Percentiles rank a stretch among this genome's conserved stretches.
Conservation (phyloP, 345 rosid species). For the Atalantia buxifolia region DNA sequence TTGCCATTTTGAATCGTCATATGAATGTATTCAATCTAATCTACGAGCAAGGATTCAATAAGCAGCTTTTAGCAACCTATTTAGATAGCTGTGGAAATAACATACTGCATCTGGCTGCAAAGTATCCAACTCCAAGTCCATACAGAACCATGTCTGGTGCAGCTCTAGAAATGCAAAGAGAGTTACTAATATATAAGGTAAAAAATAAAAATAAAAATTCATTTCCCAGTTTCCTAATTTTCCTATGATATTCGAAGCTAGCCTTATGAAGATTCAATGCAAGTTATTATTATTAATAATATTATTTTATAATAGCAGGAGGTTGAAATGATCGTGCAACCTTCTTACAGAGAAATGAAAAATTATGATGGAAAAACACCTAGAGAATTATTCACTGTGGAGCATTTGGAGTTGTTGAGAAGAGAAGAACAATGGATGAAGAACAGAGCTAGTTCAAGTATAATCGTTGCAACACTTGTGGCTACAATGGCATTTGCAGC, state of each 20-base stretch:
- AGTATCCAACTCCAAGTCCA: background rate
- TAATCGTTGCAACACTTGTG: slow-evolving; percentile 12
- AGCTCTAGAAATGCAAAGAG: no score
- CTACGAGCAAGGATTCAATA: no score
- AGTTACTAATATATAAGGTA: background rate
- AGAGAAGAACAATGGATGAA: background rate
- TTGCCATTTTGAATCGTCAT: slow-evolving; percentile 32
- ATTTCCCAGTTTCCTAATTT: background rate
- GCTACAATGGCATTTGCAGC: background rate
- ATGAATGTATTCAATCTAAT: no score
- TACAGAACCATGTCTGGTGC: background rate
- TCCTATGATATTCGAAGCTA: no score
- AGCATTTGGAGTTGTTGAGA: background rate
- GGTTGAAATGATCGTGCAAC: no score
- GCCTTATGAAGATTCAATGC: no score
- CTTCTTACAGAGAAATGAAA: no score
- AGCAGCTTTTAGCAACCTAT: slow-evolving; percentile 12
- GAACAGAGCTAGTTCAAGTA: background rate
- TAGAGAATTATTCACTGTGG: background rate
- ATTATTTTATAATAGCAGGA: no score
- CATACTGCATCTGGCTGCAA: slow-evolving; percentile 2
- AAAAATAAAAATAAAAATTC: background rate
- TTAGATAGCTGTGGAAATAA: background rate
- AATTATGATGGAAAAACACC: no score
- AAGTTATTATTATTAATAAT: no score